Conservation (phyloP, 257 asterid species). For the Salvia miltiorrhiza region DNA sequence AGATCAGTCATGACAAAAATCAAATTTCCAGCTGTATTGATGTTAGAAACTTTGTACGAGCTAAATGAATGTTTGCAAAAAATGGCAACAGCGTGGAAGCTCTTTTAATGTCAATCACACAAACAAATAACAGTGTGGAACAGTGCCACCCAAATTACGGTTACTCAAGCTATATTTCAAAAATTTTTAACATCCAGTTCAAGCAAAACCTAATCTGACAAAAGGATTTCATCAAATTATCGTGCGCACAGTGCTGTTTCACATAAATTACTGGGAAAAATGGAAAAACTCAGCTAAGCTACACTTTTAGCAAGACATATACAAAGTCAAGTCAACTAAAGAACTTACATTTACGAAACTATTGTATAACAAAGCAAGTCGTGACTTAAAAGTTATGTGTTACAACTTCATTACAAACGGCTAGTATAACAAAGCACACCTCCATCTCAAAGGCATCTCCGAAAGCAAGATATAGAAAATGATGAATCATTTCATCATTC, state of each 20-base stretch:
- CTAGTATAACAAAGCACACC: neutral
- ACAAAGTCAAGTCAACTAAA: neutral
- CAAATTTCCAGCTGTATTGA: neutral
- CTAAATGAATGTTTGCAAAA: neutral
- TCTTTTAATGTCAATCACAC: neutral
- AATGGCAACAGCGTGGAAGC: neutral
- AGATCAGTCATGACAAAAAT: neutral
- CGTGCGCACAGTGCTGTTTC: neutral
- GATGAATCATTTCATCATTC: neutral
- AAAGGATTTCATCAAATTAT: neutral
- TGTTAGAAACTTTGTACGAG: neutral
- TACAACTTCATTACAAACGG: neutral
- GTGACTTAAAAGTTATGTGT: neutral
- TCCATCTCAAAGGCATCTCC: neutral
- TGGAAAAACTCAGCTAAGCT: neutral
- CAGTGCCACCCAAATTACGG: neutral
- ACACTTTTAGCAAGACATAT: neutral
- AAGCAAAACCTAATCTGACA: neutral
- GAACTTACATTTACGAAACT: neutral
- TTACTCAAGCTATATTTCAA: neutral
- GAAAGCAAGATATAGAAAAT: slow-evolving; percentile 1
- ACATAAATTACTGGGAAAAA: neutral
- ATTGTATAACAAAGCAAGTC: neutral
- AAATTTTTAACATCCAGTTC: neutral
- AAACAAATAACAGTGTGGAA: too few relatives aligned